Conservation (phyloP, 2,329 filamentous ascomycete species). For the Talaromyces sp. region DNA sequence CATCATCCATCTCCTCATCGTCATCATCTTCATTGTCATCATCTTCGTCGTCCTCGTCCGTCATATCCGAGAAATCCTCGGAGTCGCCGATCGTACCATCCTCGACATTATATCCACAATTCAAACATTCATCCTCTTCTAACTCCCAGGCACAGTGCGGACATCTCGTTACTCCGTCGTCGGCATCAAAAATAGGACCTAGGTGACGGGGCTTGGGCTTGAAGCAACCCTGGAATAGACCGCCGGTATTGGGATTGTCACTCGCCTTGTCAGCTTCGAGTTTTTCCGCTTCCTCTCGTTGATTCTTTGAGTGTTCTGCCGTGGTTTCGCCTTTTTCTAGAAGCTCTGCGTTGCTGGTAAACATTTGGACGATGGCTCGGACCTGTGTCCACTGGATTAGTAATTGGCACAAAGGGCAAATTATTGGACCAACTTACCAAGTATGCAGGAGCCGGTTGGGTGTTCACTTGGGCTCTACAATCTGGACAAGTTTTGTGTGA, state of each 20-base stretch:
- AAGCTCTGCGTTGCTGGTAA: conserved; percentile 60
- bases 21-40: conserved; percentile 34
- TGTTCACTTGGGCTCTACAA: conserved; percentile 60
- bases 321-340: conserved; percentile 63
- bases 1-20: conserved; percentile 26
- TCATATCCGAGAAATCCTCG: conserved; percentile 44
- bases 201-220: conserved; percentile 32
- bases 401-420: conserved; percentile 19
- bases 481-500: conserved; percentile 67
- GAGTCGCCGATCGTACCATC: conserved; percentile 33
- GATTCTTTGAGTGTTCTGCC: conserved; percentile 59
- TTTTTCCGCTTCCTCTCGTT: conserved; percentile 58
- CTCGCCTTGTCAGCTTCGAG: conserved; percentile 62
- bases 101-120: conserved; percentile 56
- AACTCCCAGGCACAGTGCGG: conserved; percentile 64
- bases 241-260: conserved; percentile 49
- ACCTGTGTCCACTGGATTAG: conserved; percentile 45
- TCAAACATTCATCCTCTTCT: conserved; percentile 54
- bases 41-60: conserved; percentile 38
- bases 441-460: conserved; percentile 64
- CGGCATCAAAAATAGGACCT: conserved; percentile 53
- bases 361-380: conserved; percentile 63
- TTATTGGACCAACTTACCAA: conserved; percentile 46
- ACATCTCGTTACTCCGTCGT: conserved; percentile 63
- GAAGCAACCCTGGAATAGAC: conserved; percentile 65